Evolutionary conservation across 2,329 filamentous ascomycete species (phyloP).

Genomic region (Boeremia exigua): DNA sequence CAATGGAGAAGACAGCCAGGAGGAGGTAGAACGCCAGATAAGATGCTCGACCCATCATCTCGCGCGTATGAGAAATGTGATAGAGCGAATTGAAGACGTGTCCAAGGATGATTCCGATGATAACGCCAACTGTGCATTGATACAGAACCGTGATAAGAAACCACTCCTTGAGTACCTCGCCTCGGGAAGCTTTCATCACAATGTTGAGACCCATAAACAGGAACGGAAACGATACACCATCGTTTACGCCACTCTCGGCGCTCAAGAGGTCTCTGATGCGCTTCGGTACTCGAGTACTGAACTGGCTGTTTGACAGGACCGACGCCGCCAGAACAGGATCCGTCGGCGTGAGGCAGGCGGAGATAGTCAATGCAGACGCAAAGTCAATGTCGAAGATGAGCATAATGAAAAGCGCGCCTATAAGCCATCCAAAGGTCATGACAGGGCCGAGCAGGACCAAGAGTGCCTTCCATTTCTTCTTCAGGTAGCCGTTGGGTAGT

Average conservation of each 20-base stretch:
- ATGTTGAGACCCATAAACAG: conserved; percentile 60
- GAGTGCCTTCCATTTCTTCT: conserved; percentile 59
- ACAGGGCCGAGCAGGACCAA: conserved; percentile 58
- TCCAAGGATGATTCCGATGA: conserved; percentile 57
- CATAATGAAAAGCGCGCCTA: conserved; percentile 56
- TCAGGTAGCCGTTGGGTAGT: conserved; percentile 55
- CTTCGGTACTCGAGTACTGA: conserved; percentile 59
- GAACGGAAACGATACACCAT: conserved; percentile 63
- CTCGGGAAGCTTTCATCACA: conserved; percentile 48
- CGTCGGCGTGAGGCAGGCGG: conserved; percentile 63
- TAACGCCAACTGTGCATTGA: conserved; percentile 59
- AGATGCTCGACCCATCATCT: conserved; percentile 57
- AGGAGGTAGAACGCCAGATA: conserved; percentile 64
- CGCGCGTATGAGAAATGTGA: conserved; percentile 53
- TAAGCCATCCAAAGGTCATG: conserved; percentile 58
- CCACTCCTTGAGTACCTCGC: conserved; percentile 57
- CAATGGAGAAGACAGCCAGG: conserved; percentile 59
- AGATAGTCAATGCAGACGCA: conserved; percentile 57
- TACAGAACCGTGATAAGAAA: conserved; percentile 62
- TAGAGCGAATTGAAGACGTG: conserved; percentile 56
- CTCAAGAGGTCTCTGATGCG: conserved; percentile 59
- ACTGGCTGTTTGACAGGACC: conserved; percentile 60
- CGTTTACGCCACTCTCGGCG: conserved; percentile 63
- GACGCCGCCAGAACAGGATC: conserved; percentile 63
- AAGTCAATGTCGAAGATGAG: conserved; percentile 55